phyloP scores from a whole-genome alignment of 169 alveolate genomes.

The Eimeria acervulina region DNA sequence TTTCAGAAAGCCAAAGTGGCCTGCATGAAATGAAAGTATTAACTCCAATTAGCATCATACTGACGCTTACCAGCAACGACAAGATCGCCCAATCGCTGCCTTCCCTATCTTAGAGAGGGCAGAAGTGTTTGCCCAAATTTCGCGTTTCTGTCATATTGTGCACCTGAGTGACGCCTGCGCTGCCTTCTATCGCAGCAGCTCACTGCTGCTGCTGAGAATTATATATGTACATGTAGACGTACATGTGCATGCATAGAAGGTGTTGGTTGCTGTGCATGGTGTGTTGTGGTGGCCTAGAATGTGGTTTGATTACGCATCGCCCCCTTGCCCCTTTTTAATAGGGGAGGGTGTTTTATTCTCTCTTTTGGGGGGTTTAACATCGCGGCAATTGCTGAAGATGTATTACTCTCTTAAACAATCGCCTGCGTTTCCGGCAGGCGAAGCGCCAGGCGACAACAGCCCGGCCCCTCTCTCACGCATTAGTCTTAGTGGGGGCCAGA shows the following conservation, averaged over 20 bases:
- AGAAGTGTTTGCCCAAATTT: too few species aligned
- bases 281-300: not conserved
- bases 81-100: not conserved
- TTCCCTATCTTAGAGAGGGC: not conserved
- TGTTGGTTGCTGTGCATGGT: not conserved
- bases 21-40: not conserved
- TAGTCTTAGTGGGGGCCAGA: slow-evolving; percentile 78
- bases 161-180: not conserved
- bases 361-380: slow-evolving; percentile 50
- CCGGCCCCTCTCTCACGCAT: slow-evolving; percentile 17
- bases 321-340: slow-evolving; percentile 25
- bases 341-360: slow-evolving; percentile 43
- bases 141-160: not conserved
- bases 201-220: not conserved
- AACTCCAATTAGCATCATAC: not conserved
- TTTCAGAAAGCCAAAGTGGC: not conserved
- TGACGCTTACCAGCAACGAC: not conserved
- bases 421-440: not conserved
- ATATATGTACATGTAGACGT: not conserved
- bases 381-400: slow-evolving; percentile 62
- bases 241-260: not conserved
- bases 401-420: not conserved
- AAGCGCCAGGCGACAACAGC: slow-evolving; percentile 44
- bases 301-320: not conserved
- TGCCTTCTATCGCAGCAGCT: not conserved